Evolutionary conservation across 1,284 basidiomycete species (phyloP).

Genomic region (Austroboletus novae-zelandiae): DNA sequence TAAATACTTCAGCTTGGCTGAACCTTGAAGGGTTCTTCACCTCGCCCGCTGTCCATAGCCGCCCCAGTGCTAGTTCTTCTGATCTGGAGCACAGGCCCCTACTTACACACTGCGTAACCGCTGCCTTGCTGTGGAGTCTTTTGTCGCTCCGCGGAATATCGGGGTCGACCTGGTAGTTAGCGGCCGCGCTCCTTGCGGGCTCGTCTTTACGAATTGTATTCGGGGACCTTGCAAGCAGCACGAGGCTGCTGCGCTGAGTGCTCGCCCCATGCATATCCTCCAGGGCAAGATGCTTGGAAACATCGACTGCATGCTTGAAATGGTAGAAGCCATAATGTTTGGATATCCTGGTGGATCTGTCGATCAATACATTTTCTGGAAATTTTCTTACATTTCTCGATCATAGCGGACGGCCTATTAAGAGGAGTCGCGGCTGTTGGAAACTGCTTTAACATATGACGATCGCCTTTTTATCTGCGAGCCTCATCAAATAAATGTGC

Average conservation of each 20-base stretch:
- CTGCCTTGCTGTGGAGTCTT: slow-evolving; percentile 4
- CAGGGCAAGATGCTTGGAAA: slow-evolving; percentile 22
- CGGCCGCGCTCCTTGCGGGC: not conserved
- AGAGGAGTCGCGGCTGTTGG: slow-evolving; percentile 11
- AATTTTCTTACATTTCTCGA: too few species aligned
- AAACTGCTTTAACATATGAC: slow-evolving; percentile 17
- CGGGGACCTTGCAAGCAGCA: slow-evolving; percentile 7
- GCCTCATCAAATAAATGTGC: slow-evolving; percentile 25
- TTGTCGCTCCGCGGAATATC: slow-evolving; percentile 4
- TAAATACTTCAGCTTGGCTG: too few species aligned
- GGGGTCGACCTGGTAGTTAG: slow-evolving; percentile 13
- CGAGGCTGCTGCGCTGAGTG: slow-evolving; percentile 25
- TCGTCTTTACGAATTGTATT: slow-evolving; percentile 12
- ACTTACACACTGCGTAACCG: slow-evolving; percentile 1
- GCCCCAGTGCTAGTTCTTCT: slow-evolving; percentile 14
- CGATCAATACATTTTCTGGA: not conserved
- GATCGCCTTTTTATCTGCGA: slow-evolving; percentile 25
- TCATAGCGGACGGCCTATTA: slow-evolving; percentile 14
- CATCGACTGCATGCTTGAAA: slow-evolving; percentile 17
- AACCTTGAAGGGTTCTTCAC: not conserved
- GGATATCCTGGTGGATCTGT: slow-evolving; percentile 25
- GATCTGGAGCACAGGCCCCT: not conserved
- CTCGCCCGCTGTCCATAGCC: not conserved
- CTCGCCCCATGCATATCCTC: slow-evolving; percentile 17
- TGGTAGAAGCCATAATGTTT: slow-evolving; percentile 13